phyloP scores from a whole-genome alignment of 208 protist species.

The Spongospora subterranea region DNA sequence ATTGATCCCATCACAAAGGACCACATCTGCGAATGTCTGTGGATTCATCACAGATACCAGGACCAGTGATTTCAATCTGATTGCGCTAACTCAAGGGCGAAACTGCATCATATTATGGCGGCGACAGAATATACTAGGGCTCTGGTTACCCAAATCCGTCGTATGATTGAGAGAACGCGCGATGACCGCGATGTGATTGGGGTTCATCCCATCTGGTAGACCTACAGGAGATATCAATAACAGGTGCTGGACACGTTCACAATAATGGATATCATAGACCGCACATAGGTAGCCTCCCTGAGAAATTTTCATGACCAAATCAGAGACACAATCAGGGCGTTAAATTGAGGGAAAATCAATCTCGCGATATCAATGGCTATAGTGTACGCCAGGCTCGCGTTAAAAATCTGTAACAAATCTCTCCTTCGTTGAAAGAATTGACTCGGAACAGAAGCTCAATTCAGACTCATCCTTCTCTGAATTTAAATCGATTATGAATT shows the following conservation, averaged over 20 bases:
- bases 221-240: slow-evolving; percentile 33
- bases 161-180: background rate
- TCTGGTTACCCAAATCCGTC: background rate
- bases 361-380: no score
- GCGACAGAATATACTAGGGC: background rate
- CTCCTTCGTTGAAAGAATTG: no score
- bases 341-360: no score
- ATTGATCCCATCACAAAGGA: background rate
- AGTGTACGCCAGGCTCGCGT: no score
- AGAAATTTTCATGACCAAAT: no score
- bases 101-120: background rate
- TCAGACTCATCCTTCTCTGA: no score
- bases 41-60: slow-evolving; percentile 27
- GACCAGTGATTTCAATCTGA: background rate
- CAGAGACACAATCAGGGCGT: no score
- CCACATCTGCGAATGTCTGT: background rate
- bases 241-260: slow-evolving; percentile 1
- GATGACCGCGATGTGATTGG: background rate
- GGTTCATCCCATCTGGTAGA: background rate
- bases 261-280: slow-evolving; percentile 17
- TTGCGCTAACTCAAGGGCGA: no score
- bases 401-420: no score
- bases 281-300: slow-evolving; percentile 36
- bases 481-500: no score
- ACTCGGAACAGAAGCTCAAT: no score